A percentile compares a stretch with the other conserved stretches of the same genome.
phyloP scores from a whole-genome alignment of 192 early-diverging fungal genomes.

The Phycomyces blakesleeanus region DNA sequence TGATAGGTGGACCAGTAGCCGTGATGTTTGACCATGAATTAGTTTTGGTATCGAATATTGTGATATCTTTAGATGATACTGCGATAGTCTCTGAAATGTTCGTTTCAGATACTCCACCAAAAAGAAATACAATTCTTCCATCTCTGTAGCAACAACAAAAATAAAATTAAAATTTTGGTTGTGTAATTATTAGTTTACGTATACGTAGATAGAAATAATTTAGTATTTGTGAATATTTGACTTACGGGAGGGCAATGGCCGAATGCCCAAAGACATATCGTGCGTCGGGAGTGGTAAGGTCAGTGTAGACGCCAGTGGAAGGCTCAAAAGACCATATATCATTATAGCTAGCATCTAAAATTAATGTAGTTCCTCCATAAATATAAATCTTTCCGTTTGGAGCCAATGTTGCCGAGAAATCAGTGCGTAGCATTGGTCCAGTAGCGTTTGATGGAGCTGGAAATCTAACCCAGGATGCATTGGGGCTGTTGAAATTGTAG shows the following conservation, averaged over 20 bases:
- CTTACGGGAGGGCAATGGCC: not conserved
- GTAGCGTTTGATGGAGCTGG: not conserved
- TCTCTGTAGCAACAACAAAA: too few relatives aligned
- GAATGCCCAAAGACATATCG: not conserved
- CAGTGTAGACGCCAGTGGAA: not conserved
- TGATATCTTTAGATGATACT: not conserved
- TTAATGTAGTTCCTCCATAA: not conserved
- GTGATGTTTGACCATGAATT: not conserved
- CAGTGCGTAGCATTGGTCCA: not conserved
- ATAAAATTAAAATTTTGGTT: not conserved
- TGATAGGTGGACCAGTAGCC: not conserved
- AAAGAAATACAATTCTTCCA: too few relatives aligned
- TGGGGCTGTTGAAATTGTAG: not conserved
- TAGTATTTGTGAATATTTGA: not conserved
- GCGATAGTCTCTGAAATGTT: too few relatives aligned
- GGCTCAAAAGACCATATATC: not conserved
- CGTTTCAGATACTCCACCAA: too few relatives aligned
- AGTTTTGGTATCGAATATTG: not conserved
- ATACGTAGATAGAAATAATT: not conserved
- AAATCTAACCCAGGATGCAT: not conserved
- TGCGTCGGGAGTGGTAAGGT: not conserved
- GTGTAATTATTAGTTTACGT: not conserved
- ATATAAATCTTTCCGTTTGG: not conserved
- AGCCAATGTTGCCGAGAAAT: not conserved
- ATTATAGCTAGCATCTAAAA: not conserved